Percentiles rank a stretch among this genome's conserved stretches.
Evolutionary conservation across 331 rosid species (phyloP).

Genomic region (Arachis monticola): DNA sequence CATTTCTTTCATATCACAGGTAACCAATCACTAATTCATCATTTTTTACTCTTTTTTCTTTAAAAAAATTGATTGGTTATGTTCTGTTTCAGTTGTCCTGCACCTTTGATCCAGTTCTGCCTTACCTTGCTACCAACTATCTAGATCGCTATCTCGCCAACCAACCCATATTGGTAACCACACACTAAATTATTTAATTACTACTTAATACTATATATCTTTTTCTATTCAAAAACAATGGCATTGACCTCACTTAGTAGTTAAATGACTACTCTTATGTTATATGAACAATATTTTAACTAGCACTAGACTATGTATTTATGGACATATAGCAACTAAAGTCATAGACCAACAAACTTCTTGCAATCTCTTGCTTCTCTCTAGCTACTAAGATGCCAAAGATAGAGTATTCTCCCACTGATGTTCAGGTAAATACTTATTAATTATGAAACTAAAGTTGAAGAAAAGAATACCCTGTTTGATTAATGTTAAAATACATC

Average conservation of each 20-base stretch:
- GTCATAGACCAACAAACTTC: constrained; percentile 81
- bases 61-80: background rate
- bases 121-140: too few species aligned
- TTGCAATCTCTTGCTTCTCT: constrained; percentile 81
- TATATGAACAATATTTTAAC: too few species aligned
- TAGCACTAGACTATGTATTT: background rate
- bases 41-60: background rate
- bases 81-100: background rate
- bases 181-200: background rate
- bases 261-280: background rate
- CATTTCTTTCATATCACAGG: constrained; percentile 10
- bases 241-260: background rate
- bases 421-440: constrained; percentile 61
- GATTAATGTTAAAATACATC: too few species aligned
- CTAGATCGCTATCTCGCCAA: too few species aligned
- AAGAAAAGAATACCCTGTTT: too few species aligned
- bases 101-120: too few species aligned
- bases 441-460: too few species aligned
- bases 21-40: constrained; percentile 14
- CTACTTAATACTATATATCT: background rate
- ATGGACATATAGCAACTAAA: constrained; percentile 59
- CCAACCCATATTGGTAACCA: too few species aligned
- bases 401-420: constrained; percentile 56
- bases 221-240: background rate
- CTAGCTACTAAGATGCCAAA: constrained; percentile 85